These are phyloP conservation scores for Fusarium duplospermum DNA, from an alignment of 2,329 filamentous ascomycete genomes.

Conservation along the genomic window DNA sequence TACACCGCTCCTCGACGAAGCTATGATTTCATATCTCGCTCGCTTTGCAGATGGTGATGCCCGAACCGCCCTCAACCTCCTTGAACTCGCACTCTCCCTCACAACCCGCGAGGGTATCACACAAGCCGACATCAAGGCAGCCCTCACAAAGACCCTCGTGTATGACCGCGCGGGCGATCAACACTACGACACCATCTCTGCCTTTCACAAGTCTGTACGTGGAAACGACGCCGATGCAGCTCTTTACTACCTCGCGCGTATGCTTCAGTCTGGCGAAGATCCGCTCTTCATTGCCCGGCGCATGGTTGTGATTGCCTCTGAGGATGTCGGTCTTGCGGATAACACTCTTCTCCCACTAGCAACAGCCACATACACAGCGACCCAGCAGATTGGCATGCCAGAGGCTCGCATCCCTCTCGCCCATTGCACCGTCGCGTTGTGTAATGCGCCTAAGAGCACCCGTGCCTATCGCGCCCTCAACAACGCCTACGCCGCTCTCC, in stretches of 20 bases:
- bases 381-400: constrained; percentile 94
- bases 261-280: constrained; percentile 96
- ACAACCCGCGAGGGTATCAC: constrained; percentile 70
- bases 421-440: constrained; percentile 85
- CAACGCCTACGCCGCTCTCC: constrained; percentile 81
- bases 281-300: constrained; percentile 91
- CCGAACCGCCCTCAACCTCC: constrained; percentile 88
- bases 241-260: constrained; percentile 93
- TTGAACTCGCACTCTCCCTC: constrained; percentile 88
- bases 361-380: constrained; percentile 85
- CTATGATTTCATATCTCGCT: constrained; percentile 84
- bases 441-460: constrained; percentile 86
- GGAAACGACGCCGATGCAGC: constrained; percentile 88
- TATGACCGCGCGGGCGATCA: constrained; percentile 96
- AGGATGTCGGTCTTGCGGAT: constrained; percentile 93
- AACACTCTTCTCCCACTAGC: constrained; percentile 85
- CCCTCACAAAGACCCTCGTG: constrained; percentile 90
- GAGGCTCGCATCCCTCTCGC: constrained; percentile 93
- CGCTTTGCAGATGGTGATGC: constrained; percentile 93
- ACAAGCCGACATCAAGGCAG: constrained; percentile 80
- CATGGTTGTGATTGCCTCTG: constrained; percentile 93
- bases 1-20: constrained; percentile 75
- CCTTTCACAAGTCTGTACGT: constrained; percentile 95
- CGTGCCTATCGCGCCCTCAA: constrained; percentile 85
- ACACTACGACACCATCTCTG: constrained; percentile 97